A percentile compares a stretch with the other conserved stretches of the same genome.
phyloP scores from a whole-genome alignment of 2,329 filamentous ascomycete genomes.

The Aspergillus bombycis region DNA sequence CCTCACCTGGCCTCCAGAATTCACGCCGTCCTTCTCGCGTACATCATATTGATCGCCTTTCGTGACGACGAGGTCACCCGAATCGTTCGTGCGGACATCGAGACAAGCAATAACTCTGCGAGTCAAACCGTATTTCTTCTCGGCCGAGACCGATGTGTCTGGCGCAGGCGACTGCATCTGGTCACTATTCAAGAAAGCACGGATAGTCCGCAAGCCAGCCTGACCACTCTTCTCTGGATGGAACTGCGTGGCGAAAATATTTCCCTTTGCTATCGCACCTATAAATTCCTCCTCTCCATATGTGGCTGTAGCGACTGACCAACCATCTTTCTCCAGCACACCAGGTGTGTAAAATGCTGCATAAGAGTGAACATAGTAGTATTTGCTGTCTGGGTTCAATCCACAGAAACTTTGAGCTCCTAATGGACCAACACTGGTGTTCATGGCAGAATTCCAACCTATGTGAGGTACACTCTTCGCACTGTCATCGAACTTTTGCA shows the following conservation, averaged over 20 bases:
- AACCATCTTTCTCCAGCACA: conserved; percentile 77
- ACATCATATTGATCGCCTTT: conserved; percentile 99
- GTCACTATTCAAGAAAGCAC: conserved; percentile 80
- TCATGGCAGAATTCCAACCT: conserved; percentile 91
- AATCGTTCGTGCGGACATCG: conserved; percentile 91
- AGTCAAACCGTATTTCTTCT: conserved; percentile 71
- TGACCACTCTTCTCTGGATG: conserved; percentile 96
- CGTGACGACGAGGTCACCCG: conserved; percentile 93
- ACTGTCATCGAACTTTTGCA: conserved; percentile 75
- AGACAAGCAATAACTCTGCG: conserved; percentile 92
- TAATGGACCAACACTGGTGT: conserved; percentile 43
- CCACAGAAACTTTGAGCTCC: conserved; percentile 70
- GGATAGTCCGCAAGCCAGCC: conserved; percentile 80
- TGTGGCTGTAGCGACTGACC: conserved; percentile 86
- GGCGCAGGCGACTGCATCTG: conserved; percentile 58
- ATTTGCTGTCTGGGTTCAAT: conserved; percentile 80
- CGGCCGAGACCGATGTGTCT: conserved; percentile 20
- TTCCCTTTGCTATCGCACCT: conserved; percentile 82
- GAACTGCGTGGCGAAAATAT: conserved; percentile 91
- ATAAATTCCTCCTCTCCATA: conserved; percentile 91
- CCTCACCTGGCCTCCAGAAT: conserved; percentile 66
- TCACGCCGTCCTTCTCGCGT: conserved; percentile 74
- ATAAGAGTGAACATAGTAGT: conserved; percentile 98
- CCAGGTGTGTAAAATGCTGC: conserved; percentile 75
- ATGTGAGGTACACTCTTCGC: conserved; percentile 97